Evolutionary conservation across 1,284 basidiomycete genomes (phyloP), one percentile per base, ranked within the genome.

Genomic region (Sanghuangporus baumii): DNA sequence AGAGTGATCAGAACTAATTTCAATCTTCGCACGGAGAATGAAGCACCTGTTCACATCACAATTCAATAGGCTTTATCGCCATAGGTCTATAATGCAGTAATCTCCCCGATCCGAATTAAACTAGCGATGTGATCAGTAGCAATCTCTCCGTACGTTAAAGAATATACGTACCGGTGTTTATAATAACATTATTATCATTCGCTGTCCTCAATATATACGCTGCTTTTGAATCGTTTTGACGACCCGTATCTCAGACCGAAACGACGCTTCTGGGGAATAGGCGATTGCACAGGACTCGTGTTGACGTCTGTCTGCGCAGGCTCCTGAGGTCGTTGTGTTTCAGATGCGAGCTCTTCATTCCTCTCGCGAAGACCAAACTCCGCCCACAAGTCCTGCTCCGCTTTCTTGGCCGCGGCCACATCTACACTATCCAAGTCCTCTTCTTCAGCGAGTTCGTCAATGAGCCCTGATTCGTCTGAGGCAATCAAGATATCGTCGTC

Each of bases 381-480:
- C 31, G 20, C 26, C 57, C 62, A 59, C 7, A 63, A 38, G 4
- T 55, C 50, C 11, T 38, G 26, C 41, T 63, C 62, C 40, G 14
- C 20, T 12, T 55, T 7, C 38, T 56, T 38, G 16, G 60, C 60
- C 3, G 46, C 37, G 23, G 38, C 60, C 3, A 61, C 18, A 50
- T 61, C 60, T 20, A 36, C 60, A 37, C 66, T 60, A 48, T 87
- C 80, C 46, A 82, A 66, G 18, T 70, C 69, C 2, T 73, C 74
- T 23, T 88, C 86, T 20, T 80, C 81, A 7, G 71, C 63, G 31
- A 87, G 67, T 70, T 83, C 84, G 1, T 66, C 69, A 7, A 69
- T 65, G 20, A 85, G 63, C 16, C 68, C 74, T 23, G 76, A 76
- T n/a, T 79, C 74, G 61, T 86, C 78, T 2, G 74, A 76, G 51